These are phyloP conservation scores for Colletotrichum cordylinicola DNA, from an alignment of 2,329 filamentous ascomycete species.

Conservation along the genomic window DNA sequence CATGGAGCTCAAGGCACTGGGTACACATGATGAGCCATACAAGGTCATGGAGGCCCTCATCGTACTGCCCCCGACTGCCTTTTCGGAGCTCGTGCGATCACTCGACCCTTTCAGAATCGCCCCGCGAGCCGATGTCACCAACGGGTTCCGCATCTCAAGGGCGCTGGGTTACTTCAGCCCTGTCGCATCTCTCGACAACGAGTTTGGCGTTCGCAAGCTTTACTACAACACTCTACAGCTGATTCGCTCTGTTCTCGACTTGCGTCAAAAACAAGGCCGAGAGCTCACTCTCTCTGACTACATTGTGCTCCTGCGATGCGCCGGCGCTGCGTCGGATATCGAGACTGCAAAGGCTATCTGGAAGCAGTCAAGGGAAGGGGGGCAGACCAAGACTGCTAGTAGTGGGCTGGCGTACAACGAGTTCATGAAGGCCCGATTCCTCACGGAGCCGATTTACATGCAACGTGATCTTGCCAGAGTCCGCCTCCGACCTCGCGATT, in stretches of 20 bases:
- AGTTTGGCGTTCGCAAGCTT: constrained; percentile 49
- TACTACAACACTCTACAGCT: constrained; percentile 42
- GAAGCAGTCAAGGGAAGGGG: constrained; percentile 29
- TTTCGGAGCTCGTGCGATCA: constrained; percentile 68
- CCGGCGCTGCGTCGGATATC: constrained; percentile 49
- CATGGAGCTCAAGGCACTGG: constrained; percentile 33
- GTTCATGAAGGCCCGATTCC: constrained; percentile 53
- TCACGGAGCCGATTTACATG: constrained; percentile 51
- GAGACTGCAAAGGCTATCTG: constrained; percentile 39
- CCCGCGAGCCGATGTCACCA: constrained; percentile 52
- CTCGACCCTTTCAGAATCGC: constrained; percentile 64
- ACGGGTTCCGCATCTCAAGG: constrained; percentile 41
- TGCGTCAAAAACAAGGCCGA: constrained; percentile 33
- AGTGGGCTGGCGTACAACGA: constrained; percentile 45
- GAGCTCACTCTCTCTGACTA: constrained; percentile 46
- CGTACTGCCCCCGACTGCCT: constrained; percentile 56
- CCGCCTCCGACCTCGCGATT: constrained; percentile 44
- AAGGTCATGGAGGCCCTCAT: not conserved
- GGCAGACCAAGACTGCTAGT: constrained; percentile 33
- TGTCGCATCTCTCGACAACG: constrained; percentile 41
- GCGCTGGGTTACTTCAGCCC: constrained; percentile 47
- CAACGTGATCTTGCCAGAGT: constrained; percentile 48
- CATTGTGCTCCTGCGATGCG: constrained; percentile 49
- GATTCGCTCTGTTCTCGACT: constrained; percentile 37
- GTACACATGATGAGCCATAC: not conserved